Evolutionary conservation across 805 yeast species (phyloP).

Genomic region (Saccharomyces mikatae): DNA sequence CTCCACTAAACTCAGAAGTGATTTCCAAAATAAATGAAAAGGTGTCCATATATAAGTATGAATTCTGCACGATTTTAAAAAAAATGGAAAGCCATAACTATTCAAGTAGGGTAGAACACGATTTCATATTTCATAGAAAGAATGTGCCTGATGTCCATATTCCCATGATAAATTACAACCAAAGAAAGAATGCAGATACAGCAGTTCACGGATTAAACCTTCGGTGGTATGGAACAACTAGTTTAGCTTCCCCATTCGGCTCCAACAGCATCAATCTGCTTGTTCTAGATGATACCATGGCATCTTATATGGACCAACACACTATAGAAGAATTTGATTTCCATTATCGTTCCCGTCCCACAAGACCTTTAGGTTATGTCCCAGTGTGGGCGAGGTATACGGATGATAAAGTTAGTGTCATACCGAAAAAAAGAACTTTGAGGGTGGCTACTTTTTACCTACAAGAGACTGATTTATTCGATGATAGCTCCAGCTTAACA

Average conservation of each 20-base stretch:
- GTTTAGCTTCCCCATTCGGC: conserved; percentile 30
- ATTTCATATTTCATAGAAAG: conserved; percentile 26
- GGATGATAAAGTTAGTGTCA: conserved; percentile 17
- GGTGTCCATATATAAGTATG: conserved; percentile 18
- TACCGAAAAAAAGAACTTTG: conserved; percentile 24
- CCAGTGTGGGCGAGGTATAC: conserved; percentile 29
- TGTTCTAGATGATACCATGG: conserved; percentile 29
- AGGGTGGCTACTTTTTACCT: conserved; percentile 20
- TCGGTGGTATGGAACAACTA: conserved; percentile 36
- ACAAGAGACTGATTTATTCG: conserved; percentile 9
- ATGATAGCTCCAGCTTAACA: background rate
- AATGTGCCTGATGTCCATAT: conserved; percentile 17
- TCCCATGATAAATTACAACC: conserved; percentile 25
- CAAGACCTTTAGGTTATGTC: conserved; percentile 18
- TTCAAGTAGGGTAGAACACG: conserved; percentile 25
- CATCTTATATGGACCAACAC: conserved; percentile 24
- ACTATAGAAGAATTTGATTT: conserved; percentile 12
- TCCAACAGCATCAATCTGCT: conserved; percentile 30
- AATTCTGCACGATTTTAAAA: conserved; percentile 30
- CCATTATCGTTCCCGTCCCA: conserved; percentile 2
- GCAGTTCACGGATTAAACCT: conserved; percentile 25
- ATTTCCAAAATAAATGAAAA: conserved; percentile 6
- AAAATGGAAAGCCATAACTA: conserved; percentile 14
- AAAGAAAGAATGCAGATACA: conserved; percentile 30
- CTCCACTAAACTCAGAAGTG: conserved; percentile 9